Conservation (phyloP, 176 grass and related monocot species). For the Aegilops speltoides region DNA sequence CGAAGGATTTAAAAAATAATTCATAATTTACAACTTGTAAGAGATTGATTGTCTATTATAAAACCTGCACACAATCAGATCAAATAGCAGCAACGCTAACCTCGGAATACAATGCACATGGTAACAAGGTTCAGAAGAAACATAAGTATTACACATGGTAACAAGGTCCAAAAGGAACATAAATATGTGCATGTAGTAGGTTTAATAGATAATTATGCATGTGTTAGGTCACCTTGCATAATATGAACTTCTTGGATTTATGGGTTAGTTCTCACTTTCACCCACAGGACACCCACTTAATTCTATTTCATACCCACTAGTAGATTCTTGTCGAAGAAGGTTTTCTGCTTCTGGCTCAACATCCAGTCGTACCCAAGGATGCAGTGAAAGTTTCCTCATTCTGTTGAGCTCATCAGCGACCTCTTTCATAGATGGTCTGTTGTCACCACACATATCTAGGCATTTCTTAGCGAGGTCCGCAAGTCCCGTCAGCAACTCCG, state of each 20-base stretch:
- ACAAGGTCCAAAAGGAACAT: background rate
- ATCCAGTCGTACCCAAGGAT: conserved; percentile 20
- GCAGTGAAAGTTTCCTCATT: conserved; percentile 4
- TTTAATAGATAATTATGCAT: background rate
- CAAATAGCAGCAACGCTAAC: too few species aligned
- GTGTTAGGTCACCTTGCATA: conserved; percentile 14
- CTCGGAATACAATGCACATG: too few species aligned
- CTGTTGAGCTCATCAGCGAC: conserved; percentile 19
- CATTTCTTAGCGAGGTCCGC: conserved; percentile 35
- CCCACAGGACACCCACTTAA: background rate
- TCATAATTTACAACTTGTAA: background rate
- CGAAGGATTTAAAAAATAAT: background rate
- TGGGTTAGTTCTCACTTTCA: conserved; percentile 4
- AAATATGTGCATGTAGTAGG: background rate
- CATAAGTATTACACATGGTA: background rate
- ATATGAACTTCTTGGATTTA: conserved; percentile 38
- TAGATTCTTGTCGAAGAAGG: background rate
- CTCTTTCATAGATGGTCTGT: conserved; percentile 38
- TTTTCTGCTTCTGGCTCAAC: background rate
- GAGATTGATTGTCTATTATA: background rate
- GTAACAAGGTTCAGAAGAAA: too few species aligned
- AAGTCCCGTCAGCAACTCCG: background rate
- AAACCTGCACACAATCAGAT: background rate
- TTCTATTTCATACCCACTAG: background rate
- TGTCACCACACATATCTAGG: conserved; percentile 34